Percentiles rank a stretch among this genome's conserved stretches.
These are phyloP conservation scores for Lathyrus aphaca DNA, from an alignment of 306 rosid species.

Conservation along the genomic window DNA sequence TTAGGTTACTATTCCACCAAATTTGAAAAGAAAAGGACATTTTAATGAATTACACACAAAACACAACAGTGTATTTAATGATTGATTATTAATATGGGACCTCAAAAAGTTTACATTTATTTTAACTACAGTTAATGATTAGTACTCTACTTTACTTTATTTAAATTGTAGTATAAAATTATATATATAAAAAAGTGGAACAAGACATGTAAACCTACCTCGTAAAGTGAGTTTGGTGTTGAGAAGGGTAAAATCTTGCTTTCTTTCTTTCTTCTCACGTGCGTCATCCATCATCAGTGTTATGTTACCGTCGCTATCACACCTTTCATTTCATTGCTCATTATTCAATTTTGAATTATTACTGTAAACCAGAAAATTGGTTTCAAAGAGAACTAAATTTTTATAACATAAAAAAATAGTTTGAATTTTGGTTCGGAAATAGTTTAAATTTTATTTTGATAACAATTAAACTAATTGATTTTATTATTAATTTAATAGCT, in stretches of 20 bases:
- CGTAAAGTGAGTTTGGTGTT: conserved; percentile 49
- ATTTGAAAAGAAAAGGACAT: not conserved
- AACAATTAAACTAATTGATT: too few relatives aligned
- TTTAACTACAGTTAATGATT: conserved; percentile 27
- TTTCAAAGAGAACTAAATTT: too few relatives aligned
- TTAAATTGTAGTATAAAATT: not conserved
- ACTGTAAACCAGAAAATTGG: too few relatives aligned
- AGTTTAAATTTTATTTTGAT: too few relatives aligned
- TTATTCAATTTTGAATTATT: too few relatives aligned
- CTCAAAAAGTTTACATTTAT: conserved; percentile 15
- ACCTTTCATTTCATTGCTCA: not conserved
- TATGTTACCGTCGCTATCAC: conserved; percentile 37
- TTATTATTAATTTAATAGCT: too few relatives aligned
- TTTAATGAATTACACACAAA: conserved; percentile 3
- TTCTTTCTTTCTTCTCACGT: conserved; percentile 70
- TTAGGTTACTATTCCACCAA: conserved; percentile 19
- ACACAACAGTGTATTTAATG: conserved; percentile 13
- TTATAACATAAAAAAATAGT: too few relatives aligned
- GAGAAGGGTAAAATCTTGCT: conserved; percentile 55
- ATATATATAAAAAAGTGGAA: not conserved
- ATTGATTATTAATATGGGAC: conserved; percentile 25
- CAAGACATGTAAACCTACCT: conserved; percentile 35
- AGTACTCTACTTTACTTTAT: not conserved
- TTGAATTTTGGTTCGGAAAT: too few relatives aligned
- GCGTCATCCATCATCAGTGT: conserved; percentile 55